Base-by-base conservation (phyloP, 2,329 filamentous ascomycete species). In the Colletotrichum tabaci region DNA sequence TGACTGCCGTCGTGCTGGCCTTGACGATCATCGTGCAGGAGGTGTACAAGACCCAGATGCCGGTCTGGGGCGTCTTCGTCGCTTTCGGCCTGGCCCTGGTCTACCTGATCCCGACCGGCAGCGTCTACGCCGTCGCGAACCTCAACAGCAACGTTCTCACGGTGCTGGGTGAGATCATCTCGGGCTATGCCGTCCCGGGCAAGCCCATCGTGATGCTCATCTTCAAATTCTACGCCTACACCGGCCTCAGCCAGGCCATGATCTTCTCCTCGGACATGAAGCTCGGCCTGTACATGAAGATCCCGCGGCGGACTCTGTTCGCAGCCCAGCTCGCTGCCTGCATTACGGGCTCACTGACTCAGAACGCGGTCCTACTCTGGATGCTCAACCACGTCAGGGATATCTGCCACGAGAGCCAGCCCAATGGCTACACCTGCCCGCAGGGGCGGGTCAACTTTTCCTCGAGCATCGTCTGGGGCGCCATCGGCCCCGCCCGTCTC, bases 291-390 rank as follows among this genome's bases (percentile, higher is more conserved):
- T 83, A 83, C 67, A 82, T 90, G 86, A 88, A 91, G 65, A 84
- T 91, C 0, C 88, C 89, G 0, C 89, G 89, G 2, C 85, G 87
- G 8, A 82, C 86, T 0, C 85, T 90, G 10, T 91, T 91, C 80
- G 88, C 90, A 75, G 87, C 87, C 2, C 89, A 91, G 74, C 81
- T 91, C 12, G 88, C 90, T 38, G 89, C 88, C 4, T 88, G 87
- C 18, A 77, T 88, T 7, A 78, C 86, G 4, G 85, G 84, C 6
- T 83, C 83, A 4, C 77, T 87, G 2, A 83, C 83, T 0, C 84
- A 87, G 77, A 80, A 55, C 66, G 23, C 73, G 79, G 38, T 82
- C 77, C 7, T 81, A 76, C 0, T 74, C 80, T 61, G 76, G 81
- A 8, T 80, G 71, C 76, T 78, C 74, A 52, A 67, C 57, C 44